Conservation (phyloP, 2,329 filamentous ascomycete genomes). For the Fusarium incarnatum region DNA sequence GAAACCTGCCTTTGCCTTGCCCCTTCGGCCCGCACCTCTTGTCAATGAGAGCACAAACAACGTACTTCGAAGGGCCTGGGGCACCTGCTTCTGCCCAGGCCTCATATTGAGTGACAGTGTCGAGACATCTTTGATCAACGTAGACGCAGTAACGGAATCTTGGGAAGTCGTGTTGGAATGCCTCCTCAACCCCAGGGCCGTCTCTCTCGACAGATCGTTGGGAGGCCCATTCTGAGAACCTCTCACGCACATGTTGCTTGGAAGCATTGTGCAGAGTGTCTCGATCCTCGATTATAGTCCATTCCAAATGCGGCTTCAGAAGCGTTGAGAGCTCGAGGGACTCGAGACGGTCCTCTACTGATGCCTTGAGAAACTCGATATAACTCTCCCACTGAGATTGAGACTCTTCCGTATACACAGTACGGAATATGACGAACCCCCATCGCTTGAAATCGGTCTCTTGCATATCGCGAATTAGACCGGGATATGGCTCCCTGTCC, state of each 20-base stretch:
- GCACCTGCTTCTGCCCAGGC: background rate
- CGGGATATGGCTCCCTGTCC: too few relatives aligned
- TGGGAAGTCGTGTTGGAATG: fast-evolving
- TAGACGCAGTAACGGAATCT: conserved; percentile 8
- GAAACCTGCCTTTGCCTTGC: background rate
- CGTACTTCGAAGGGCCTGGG: fast-evolving
- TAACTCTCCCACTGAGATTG: conserved; percentile 22
- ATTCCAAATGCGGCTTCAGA: conserved; percentile 1
- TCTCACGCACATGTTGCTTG: conserved; percentile 3
- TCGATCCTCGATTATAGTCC: conserved; percentile 12
- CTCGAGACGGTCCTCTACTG: background rate
- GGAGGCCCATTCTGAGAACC: background rate
- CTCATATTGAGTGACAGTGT: background rate
- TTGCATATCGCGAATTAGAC: conserved; percentile 7
- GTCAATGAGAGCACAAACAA: background rate
- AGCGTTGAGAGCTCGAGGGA: background rate
- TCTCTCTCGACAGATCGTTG: background rate
- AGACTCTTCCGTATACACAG: conserved; percentile 8
- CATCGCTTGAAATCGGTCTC: background rate
- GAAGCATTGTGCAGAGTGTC: background rate
- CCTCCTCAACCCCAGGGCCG: background rate
- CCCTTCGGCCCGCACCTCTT: background rate
- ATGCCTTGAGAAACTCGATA: conserved; percentile 24
- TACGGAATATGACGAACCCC: conserved; percentile 13
- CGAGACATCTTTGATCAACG: conserved; percentile 5